Conservation (phyloP, 2,329 filamentous ascomycete species). For the Parastagonospora avenae region DNA sequence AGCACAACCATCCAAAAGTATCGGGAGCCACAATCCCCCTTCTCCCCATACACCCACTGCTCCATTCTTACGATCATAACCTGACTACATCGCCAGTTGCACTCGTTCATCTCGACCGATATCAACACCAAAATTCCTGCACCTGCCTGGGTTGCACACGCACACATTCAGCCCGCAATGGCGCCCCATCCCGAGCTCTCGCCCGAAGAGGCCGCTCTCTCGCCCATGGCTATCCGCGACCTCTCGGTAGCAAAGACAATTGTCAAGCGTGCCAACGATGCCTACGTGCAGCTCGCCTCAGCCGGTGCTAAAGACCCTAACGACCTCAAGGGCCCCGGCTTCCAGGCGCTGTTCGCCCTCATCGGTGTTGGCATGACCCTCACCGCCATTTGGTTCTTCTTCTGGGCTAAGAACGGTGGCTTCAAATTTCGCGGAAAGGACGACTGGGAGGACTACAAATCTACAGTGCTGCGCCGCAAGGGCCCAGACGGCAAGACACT, state of each 20-base stretch:
- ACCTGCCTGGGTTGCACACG: conserved; percentile 12
- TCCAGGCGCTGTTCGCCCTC: conserved; percentile 85
- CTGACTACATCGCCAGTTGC: conserved; percentile 26
- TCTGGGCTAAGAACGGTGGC: conserved; percentile 91
- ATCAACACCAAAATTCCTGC: conserved; percentile 6
- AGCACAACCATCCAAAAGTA: conserved; percentile 18
- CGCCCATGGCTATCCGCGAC: conserved; percentile 37
- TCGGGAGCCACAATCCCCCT: conserved; percentile 13
- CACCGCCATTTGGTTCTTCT: conserved; percentile 93
- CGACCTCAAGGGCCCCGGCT: conserved; percentile 59
- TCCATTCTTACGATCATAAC: conserved; percentile 15
- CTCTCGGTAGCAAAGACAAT: conserved; percentile 36
- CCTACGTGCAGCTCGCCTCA: conserved; percentile 31
- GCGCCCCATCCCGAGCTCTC: conserved; percentile 38
- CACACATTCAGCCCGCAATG: conserved; percentile 28
- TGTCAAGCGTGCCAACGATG: conserved; percentile 29
- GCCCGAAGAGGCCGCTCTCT: conserved; percentile 24
- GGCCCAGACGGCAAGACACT: conserved; percentile 88
- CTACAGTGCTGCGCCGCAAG: conserved; percentile 85
- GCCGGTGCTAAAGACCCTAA: conserved; percentile 43
- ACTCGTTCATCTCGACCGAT: conserved; percentile 9
- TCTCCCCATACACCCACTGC: conserved; percentile 9
- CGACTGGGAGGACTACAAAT: conserved; percentile 99
- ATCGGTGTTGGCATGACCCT: conserved; percentile 78
- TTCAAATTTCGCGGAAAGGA: conserved; percentile 77